Evolutionary conservation across 441 rosid species (phyloP).

Genomic region (Syzygium syzygioides): DNA sequence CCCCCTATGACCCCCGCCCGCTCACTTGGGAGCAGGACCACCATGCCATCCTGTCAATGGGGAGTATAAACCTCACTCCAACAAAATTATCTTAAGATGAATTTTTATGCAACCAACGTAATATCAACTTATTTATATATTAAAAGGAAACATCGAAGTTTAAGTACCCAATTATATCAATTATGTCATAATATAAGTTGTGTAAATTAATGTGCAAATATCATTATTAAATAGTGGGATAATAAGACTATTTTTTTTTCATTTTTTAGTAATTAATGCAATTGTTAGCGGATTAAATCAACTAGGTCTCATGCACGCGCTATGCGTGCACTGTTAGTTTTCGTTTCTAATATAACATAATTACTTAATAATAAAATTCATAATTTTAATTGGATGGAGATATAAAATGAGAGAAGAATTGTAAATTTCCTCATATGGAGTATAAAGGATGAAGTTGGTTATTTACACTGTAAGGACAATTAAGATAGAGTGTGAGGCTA

Average conservation of each 20-base stretch:
- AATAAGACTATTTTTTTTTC: neutral
- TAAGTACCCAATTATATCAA: neutral
- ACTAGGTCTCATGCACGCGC: neutral
- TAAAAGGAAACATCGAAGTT: neutral
- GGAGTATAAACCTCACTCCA: too few relatives aligned
- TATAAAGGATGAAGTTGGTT: neutral
- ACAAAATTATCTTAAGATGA: neutral
- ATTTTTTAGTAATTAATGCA: neutral
- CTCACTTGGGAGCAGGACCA: too few relatives aligned
- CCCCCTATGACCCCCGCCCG: too few relatives aligned
- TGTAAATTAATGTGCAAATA: neutral
- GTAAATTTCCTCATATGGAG: neutral
- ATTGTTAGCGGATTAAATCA: neutral
- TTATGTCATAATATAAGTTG: neutral
- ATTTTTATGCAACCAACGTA: neutral
- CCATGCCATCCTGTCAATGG: fast-evolving
- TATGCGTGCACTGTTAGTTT: neutral
- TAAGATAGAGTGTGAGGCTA: neutral
- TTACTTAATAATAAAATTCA: neutral
- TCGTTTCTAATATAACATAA: neutral
- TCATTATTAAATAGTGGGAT: neutral
- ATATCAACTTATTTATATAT: neutral
- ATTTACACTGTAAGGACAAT: neutral
- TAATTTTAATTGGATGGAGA: neutral
- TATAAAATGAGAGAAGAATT: neutral